Conservation (phyloP, 2,329 filamentous ascomycete genomes). For the Aspergillus fructus region DNA sequence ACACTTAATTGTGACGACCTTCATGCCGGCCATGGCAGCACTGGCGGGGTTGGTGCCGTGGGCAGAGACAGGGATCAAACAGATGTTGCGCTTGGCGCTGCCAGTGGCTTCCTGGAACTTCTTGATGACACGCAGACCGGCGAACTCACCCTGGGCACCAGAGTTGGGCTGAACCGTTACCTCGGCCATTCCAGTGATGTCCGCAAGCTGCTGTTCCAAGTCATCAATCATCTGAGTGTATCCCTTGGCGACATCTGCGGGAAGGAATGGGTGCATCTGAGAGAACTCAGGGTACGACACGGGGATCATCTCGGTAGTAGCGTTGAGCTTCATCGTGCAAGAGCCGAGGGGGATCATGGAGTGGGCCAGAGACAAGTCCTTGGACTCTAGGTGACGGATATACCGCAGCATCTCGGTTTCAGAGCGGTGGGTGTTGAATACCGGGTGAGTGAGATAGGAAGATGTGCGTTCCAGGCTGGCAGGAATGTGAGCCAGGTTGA, state of each 20-base stretch:
- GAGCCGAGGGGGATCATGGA: conserved; percentile 98
- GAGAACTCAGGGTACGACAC: conserved; percentile 75
- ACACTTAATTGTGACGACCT: conserved; percentile 89
- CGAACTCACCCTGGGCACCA: conserved; percentile 92
- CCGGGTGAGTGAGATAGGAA: conserved; percentile 78
- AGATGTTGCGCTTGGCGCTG: conserved; percentile 74
- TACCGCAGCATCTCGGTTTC: conserved; percentile 94
- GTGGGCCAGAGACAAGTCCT: conserved; percentile 89
- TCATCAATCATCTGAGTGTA: conserved; percentile 70
- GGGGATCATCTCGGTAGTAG: conserved; percentile 88
- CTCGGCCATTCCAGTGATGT: conserved; percentile 87
- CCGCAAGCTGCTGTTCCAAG: conserved; percentile 72
- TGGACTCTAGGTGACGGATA: conserved; percentile 89
- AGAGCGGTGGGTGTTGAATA: conserved; percentile 93
- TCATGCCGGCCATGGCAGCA: conserved; percentile 93
- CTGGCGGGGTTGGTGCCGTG: conserved; percentile 96
- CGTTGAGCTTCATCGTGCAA: conserved; percentile 98
- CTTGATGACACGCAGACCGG: conserved; percentile 83
- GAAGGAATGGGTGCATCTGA: conserved; percentile 78
- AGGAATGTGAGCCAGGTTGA: conserved; percentile 45
- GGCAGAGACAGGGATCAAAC: conserved; percentile 89
- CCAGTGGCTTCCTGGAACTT: conserved; percentile 73
- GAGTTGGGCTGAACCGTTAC: conserved; percentile 93
- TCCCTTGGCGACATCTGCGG: conserved; percentile 61
- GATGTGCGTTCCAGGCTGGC: conserved; percentile 68